Evolutionary conservation across 139 green algal genomes (phyloP), one percentile per base, ranked within the genome.

Genomic region (Diplosphaera chodatii): DNA sequence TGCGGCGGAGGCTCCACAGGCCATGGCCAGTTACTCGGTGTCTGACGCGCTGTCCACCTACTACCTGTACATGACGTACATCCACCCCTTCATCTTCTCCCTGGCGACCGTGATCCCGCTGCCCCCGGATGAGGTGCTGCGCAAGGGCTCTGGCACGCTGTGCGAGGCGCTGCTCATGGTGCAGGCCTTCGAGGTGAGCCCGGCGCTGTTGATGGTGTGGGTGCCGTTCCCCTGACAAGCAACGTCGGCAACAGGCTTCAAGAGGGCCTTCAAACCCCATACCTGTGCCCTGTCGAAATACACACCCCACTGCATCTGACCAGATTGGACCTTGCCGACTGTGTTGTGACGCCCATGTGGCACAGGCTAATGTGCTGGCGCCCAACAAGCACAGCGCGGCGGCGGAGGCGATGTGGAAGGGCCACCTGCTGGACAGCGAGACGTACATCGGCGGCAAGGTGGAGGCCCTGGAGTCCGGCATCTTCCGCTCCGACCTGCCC

Each of bases 41-140:
- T 99, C 94, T 4, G 94, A 99, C 74, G 94, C 94, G 3, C 92
- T 99, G 34, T 79, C 91, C 27, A 99, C 94, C 27, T 98, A 97
- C 80, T 98, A 98, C 83, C 89, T 99, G 66, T 99, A 99, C 88
- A 97, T 96, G 91, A 98, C 85, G 55, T 99, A 98, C 89, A 95
- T 99, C 72, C 92, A 99, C 84, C 94, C 93, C 31, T 99, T 99
- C 89, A 98, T 98, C 80, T 97, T 98, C 86, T 96, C 92, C 0
- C 89, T 99, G 63, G 85, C 90, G 69, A 99, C 94, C 77, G 94
- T 99, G 85, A 99, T 99, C 83, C 94, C 94, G 25, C 89, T 99
- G 88, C 87, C 93, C 1, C 94, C 94, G 0, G 94, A 99, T 69
- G 94, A 99, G 77, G 93, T 98, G 65, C 87, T 98, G 66, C 86